Base-by-base conservation (phyloP, 257 asterid genomes). In the Rauvolfia tetraphylla region DNA sequence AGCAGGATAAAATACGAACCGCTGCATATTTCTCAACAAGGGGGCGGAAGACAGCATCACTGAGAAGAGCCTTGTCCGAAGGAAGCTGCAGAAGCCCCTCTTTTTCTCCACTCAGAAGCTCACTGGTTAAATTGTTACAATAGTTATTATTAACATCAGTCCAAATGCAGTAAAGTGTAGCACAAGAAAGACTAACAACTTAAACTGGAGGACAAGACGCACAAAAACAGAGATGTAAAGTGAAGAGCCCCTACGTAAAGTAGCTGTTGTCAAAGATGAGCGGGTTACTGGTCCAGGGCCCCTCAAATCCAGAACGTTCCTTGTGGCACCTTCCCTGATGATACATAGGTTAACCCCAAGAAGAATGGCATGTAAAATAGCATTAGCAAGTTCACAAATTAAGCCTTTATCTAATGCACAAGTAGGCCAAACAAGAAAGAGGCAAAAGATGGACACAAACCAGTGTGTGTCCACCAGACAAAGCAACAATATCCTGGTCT, bases 401-500 rank as follows among this genome's bases (percentile, higher is more conserved):
- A 7, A 53, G 57, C 59, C 7, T 3, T 1, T 15, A 53, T 4
- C 10, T 53, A 71, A 72, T 15, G 1, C 57, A 41, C 11, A 46
- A 13, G 63, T 9, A 18, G n/a, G 6, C 3, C 10, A 8, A 23
- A 15, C 63, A 25, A 25, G 41, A 62, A 5, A 68, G 25, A 72
- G 33, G 51, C 69, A 22, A 49, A 38, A 10, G 22, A 54, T 2
- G 29, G 23, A 53, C 66, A 85, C 90, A 22, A 11, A 93, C 96
- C 96, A 93, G 80, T 29, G 98, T 93, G 77, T 93, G 98, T 79
- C 83, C 98, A 78, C 98, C 98, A 79, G 97, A 92, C 38, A 93
- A 89, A 13, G 85, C 97, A 78, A 88, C 97, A 59, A 92, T 93
- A 76, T 93, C 98, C 83, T 85, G 78, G 66, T 93, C 97, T 34